Conservation (phyloP, 257 asterid species). For the Solanum bulbocastanum region DNA sequence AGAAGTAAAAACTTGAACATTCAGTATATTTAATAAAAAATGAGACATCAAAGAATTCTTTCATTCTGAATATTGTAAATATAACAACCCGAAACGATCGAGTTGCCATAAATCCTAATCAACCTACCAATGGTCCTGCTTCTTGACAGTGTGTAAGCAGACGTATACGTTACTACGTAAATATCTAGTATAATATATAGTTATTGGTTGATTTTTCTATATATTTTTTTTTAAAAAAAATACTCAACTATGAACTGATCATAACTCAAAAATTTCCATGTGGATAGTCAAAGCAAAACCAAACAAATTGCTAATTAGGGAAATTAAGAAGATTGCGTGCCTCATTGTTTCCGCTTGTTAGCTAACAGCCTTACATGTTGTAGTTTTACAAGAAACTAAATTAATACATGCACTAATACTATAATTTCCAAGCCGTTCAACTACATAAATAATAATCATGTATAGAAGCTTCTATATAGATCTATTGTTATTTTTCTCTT, state of each 20-base stretch:
- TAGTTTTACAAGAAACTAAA: not conserved
- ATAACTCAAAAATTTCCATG: not conserved
- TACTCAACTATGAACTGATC: not conserved
- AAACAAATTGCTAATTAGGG: not conserved
- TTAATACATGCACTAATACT: not conserved
- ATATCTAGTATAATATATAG: not conserved
- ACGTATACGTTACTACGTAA: too few species aligned
- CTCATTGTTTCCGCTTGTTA: not conserved
- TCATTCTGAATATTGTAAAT: not conserved
- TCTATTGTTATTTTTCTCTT: not conserved
- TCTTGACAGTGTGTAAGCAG: not conserved
- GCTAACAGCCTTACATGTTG: not conserved
- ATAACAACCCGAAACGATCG: not conserved
- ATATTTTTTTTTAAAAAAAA: too few species aligned
- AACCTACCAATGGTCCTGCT: not conserved
- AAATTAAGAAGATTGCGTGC: not conserved
- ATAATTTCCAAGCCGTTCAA: not conserved
- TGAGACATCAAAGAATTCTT: too few species aligned
- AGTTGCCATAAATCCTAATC: not conserved
- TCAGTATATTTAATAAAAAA: too few species aligned
- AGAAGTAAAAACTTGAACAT: too few species aligned
- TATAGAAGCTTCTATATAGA: not conserved
- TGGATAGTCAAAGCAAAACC: not conserved
- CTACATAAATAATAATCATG: not conserved
- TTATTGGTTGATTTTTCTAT: not conserved